Evolutionary conservation across 2,329 filamentous ascomycete genomes (phyloP).

Genomic region (Rhinocladiella similis): DNA sequence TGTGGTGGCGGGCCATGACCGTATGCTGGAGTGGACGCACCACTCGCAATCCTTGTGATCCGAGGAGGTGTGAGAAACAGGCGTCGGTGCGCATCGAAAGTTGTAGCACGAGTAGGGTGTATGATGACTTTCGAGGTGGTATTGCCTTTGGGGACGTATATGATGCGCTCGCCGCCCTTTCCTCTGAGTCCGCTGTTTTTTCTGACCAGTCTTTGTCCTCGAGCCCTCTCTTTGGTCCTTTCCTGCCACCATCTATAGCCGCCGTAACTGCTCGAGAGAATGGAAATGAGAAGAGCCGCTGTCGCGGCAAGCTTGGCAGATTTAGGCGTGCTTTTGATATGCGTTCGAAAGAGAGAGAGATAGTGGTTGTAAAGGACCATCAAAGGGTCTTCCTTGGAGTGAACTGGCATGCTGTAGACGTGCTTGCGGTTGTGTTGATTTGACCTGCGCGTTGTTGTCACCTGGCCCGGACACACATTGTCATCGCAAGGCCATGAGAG

Average conservation of each 20-base stretch:
- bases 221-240: constrained; percentile 74
- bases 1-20: constrained; percentile 67
- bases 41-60: constrained; percentile 73
- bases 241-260: constrained; percentile 75
- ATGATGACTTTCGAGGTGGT: constrained; percentile 89
- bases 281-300: constrained; percentile 71
- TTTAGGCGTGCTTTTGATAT: constrained; percentile 65
- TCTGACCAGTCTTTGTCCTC: constrained; percentile 77
- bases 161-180: constrained; percentile 91
- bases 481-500: background rate
- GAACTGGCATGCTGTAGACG: constrained; percentile 64
- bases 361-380: constrained; percentile 66
- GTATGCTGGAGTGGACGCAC: constrained; percentile 61
- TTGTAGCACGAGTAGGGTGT: constrained; percentile 83
- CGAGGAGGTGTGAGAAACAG: constrained; percentile 90
- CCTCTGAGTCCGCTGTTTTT: constrained; percentile 90
- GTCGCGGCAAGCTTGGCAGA: constrained; percentile 74
- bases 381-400: constrained; percentile 76
- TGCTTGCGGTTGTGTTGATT: constrained; percentile 1
- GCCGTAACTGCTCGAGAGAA: constrained; percentile 77
- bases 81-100: constrained; percentile 92
- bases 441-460: constrained; percentile 1
- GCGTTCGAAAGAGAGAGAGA: constrained; percentile 48
- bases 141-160: constrained; percentile 91
- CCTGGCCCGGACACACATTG: background rate